Conservation (phyloP, 768 basidiomycete genomes). For the Rhizopogon vulgaris region DNA sequence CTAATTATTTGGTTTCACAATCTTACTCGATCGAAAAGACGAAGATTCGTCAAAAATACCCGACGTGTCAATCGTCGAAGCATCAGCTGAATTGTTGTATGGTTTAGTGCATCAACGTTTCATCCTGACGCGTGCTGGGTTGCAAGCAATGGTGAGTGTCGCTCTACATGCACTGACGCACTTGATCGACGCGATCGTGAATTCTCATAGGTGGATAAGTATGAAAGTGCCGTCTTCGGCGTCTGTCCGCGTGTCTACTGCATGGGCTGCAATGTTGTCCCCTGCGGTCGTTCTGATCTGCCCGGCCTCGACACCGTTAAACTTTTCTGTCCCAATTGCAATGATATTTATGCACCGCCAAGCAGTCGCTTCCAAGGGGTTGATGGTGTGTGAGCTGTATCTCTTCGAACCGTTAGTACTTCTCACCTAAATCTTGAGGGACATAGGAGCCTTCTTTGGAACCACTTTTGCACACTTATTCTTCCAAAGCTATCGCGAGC, state of each 20-base stretch:
- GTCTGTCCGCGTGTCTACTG: conserved; percentile 96
- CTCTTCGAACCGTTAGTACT: conserved; percentile 4
- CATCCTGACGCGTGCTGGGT: conserved; percentile 89
- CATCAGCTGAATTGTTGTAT: conserved; percentile 94
- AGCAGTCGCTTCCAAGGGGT: conserved; percentile 94
- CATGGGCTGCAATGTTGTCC: conserved; percentile 80
- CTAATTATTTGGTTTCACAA: conserved; percentile 5
- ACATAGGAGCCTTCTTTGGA: conserved; percentile 93
- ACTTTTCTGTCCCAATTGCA: conserved; percentile 95
- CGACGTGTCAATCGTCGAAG: conserved; percentile 97
- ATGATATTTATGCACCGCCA: conserved; percentile 93
- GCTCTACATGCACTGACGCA: conserved; percentile 5
- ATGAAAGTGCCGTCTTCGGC: conserved; percentile 87
- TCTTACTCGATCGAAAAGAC: conserved; percentile 36
- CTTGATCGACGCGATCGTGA: conserved; percentile 12
- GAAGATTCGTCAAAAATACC: conserved; percentile 96
- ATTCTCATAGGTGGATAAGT: conserved; percentile 79
- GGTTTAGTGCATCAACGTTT: conserved; percentile 97
- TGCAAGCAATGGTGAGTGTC: conserved; percentile 82
- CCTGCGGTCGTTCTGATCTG: conserved; percentile 92
- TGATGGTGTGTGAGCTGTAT: conserved; percentile 59
- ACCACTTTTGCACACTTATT: conserved; percentile 98
- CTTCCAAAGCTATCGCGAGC: conserved; percentile 95
- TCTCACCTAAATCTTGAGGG: conserved; percentile 12
- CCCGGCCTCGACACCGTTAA: conserved; percentile 98